phyloP scores from a whole-genome alignment of 495 filamentous ascomycete genomes.

The Xylaria castorea region DNA sequence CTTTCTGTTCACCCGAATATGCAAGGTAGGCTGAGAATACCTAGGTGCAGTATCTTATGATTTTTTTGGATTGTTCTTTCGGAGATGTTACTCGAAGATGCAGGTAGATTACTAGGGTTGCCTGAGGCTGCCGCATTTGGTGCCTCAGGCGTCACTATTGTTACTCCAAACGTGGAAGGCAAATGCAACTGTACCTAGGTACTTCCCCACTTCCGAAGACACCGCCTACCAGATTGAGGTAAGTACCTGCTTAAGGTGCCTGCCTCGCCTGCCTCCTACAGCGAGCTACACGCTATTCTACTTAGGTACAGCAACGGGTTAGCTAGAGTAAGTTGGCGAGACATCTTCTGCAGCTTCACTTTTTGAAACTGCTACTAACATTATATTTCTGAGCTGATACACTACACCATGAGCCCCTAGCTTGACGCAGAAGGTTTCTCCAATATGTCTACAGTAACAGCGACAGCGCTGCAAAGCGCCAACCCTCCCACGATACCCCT shows the following conservation, averaged over 20 bases:
- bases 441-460: constrained; percentile 77
- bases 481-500: constrained; percentile 80
- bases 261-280: neutral
- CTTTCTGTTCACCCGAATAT: neutral
- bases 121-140: neutral
- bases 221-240: constrained; percentile 11
- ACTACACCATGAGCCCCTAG: constrained; percentile 6
- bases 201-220: neutral
- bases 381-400: neutral
- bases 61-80: neutral
- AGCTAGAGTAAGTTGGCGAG: neutral
- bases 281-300: neutral
- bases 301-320: neutral
- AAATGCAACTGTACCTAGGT: too few relatives aligned
- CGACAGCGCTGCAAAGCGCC: constrained; percentile 71
- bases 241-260: neutral
- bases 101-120: neutral
- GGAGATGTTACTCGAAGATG: neutral
- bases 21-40: neutral
- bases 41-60: neutral
- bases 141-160: neutral
- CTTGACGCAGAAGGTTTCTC: neutral
- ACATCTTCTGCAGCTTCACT: neutral
- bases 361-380: neutral
- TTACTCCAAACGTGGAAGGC: too few relatives aligned